Evolutionary conservation across 495 filamentous ascomycete genomes (phyloP).

Genomic region (Annulohypoxylon nitens): DNA sequence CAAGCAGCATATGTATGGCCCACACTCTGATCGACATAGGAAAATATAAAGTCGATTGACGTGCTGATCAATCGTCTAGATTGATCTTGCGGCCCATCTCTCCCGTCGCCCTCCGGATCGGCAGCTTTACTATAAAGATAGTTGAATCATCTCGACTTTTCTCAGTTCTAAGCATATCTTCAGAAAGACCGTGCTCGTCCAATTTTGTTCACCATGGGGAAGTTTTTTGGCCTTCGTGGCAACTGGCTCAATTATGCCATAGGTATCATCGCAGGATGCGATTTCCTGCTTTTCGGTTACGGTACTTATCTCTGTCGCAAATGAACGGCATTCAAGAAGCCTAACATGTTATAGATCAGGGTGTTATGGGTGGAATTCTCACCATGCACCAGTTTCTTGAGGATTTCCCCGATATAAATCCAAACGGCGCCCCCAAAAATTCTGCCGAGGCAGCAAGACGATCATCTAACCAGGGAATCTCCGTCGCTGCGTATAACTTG

Average conservation of each 20-base stretch:
- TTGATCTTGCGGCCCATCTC: slow-evolving; percentile 5
- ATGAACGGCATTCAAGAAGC: slow-evolving; percentile 3
- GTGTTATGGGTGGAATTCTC: slow-evolving; percentile 71
- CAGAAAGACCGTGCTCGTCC: neutral
- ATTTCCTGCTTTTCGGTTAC: slow-evolving; percentile 70
- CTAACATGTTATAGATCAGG: slow-evolving; percentile 56
- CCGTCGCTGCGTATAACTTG: slow-evolving; percentile 77
- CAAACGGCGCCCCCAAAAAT: slow-evolving; percentile 49
- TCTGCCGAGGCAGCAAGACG: slow-evolving; percentile 54
- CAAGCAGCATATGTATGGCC: neutral
- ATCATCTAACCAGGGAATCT: slow-evolving; percentile 71
- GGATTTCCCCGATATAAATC: slow-evolving; percentile 70
- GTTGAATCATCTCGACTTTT: slow-evolving; percentile 5
- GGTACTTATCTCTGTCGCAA: slow-evolving; percentile 46
- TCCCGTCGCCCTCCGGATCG: slow-evolving; percentile 9
- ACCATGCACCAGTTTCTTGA: slow-evolving; percentile 67
- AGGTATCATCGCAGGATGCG: slow-evolving; percentile 75
- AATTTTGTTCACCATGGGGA: slow-evolving; percentile 50
- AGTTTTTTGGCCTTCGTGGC: slow-evolving; percentile 76
- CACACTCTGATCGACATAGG: slow-evolving; percentile 6
- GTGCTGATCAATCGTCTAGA: slow-evolving; percentile 18
- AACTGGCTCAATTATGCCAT: slow-evolving; percentile 75
- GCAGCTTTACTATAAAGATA: slow-evolving; percentile 9
- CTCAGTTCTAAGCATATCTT: slow-evolving; percentile 4
- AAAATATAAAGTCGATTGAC: slow-evolving; percentile 18